These are phyloP conservation scores for Rhodomyrtus tomentosa DNA, from an alignment of 345 rosid species.

Conservation along the genomic window DNA sequence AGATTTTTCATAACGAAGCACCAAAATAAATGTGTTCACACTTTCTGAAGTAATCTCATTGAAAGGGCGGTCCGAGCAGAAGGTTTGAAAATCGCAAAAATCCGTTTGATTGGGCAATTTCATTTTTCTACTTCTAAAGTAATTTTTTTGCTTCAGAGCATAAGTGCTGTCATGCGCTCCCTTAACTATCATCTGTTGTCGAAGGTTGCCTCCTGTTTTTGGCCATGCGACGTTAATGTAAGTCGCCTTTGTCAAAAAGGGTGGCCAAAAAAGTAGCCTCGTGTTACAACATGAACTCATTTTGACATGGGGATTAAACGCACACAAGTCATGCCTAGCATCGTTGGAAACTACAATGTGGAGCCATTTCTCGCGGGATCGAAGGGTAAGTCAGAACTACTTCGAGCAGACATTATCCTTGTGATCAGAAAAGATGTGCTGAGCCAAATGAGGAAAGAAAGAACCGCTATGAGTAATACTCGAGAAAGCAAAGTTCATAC, in stretches of 20 bases:
- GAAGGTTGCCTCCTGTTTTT: background rate
- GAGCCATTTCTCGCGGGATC: background rate
- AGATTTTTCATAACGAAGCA: background rate
- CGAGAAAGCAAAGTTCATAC: conserved; percentile 1
- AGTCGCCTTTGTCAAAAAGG: background rate
- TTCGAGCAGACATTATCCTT: background rate
- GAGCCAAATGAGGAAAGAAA: background rate
- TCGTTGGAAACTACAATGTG: background rate
- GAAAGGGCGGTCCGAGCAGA: background rate
- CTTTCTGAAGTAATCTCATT: background rate
- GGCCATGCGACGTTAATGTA: background rate
- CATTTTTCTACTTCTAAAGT: too few species aligned
- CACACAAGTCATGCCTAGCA: background rate
- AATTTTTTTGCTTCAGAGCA: too few species aligned
- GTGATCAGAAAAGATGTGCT: background rate
- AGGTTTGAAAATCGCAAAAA: background rate
- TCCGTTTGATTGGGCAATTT: too few species aligned
- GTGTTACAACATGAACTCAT: background rate
- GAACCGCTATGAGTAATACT: background rate
- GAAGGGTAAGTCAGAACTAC: background rate
- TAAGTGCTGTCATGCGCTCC: too few species aligned
- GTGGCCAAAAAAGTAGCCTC: background rate
- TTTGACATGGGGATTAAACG: background rate
- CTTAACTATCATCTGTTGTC: background rate
- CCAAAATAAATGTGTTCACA: too few species aligned